phyloP scores from a whole-genome alignment of 805 yeast genomes.

The Zygotorulaspora chibaensis region DNA sequence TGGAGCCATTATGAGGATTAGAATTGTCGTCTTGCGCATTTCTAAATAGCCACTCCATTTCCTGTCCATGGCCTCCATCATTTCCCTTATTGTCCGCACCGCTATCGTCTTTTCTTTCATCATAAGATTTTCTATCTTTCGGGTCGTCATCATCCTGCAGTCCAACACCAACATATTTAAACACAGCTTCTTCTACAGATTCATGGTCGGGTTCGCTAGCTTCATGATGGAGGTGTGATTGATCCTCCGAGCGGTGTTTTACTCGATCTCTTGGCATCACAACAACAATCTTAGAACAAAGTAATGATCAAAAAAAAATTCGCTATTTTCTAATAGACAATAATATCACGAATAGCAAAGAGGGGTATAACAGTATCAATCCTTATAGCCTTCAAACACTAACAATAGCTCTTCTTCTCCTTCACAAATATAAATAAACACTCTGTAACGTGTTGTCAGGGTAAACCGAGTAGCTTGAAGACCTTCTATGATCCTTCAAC shows the following conservation, averaged over 20 bases:
- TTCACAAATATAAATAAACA: neutral
- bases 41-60: constrained; percentile 13
- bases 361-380: neutral
- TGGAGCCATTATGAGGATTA: constrained; percentile 6
- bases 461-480: constrained; percentile 11
- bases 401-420: neutral
- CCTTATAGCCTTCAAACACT: neutral
- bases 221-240: constrained; percentile 10
- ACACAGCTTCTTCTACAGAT: constrained; percentile 73
- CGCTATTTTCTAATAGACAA: neutral
- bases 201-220: constrained; percentile 25
- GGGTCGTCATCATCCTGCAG: constrained; percentile 37
- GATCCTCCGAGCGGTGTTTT: constrained; percentile 10
- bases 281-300: neutral
- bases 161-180: constrained; percentile 66
- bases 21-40: constrained; percentile 11
- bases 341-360: neutral
- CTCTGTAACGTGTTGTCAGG: constrained; percentile 16
- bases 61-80: constrained; percentile 4
- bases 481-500: neutral
- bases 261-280: constrained; percentile 13
- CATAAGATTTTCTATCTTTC: constrained; percentile 31
- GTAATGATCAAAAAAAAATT: neutral
- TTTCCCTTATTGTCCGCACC: constrained; percentile 14
- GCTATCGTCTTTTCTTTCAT: constrained; percentile 22